These are phyloP conservation scores for Entomortierella parvispora DNA, from an alignment of 192 early-diverging fungal species.

Conservation along the genomic window DNA sequence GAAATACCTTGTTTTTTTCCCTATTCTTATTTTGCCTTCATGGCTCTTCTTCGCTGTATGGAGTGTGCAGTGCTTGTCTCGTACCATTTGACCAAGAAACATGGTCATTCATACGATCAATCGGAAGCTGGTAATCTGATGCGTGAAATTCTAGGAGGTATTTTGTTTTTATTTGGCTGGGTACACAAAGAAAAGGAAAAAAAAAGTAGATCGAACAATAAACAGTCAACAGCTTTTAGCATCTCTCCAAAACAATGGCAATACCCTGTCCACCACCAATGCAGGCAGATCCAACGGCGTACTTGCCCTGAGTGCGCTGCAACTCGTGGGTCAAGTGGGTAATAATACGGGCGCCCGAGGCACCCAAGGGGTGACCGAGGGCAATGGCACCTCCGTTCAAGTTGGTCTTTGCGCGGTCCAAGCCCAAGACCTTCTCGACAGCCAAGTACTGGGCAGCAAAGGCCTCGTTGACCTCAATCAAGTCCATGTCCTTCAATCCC, in stretches of 20 bases:
- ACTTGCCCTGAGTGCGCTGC: constrained; percentile 82
- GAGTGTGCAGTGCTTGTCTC: no score
- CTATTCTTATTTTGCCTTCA: no score
- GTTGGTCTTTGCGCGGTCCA: constrained; percentile 85
- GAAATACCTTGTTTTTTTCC: no score
- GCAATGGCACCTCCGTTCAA: constrained; percentile 94
- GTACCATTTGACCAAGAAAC: no score
- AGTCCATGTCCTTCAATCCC: constrained; percentile 83
- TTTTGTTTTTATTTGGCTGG: constrained; percentile 4
- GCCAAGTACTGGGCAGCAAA: constrained; percentile 94
- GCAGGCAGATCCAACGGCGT: constrained; percentile 94
- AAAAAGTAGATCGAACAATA: neutral
- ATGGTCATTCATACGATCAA: no score
- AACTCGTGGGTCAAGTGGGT: constrained; percentile 88
- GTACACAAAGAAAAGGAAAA: constrained; percentile 9
- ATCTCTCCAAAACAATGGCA: constrained; percentile 28
- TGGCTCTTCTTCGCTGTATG: no score
- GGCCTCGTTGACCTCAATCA: constrained; percentile 99
- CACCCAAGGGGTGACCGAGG: constrained; percentile 93
- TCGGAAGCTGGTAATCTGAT: no score
- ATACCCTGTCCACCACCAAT: constrained; percentile 90
- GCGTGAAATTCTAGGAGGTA: neutral
- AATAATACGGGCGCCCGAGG: constrained; percentile 95
- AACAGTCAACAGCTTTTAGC: constrained; percentile 6
- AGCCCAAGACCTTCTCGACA: constrained; percentile 87